phyloP scores from a whole-genome alignment of 2,329 filamentous ascomycete genomes.

The Hypoxylon sp. region DNA sequence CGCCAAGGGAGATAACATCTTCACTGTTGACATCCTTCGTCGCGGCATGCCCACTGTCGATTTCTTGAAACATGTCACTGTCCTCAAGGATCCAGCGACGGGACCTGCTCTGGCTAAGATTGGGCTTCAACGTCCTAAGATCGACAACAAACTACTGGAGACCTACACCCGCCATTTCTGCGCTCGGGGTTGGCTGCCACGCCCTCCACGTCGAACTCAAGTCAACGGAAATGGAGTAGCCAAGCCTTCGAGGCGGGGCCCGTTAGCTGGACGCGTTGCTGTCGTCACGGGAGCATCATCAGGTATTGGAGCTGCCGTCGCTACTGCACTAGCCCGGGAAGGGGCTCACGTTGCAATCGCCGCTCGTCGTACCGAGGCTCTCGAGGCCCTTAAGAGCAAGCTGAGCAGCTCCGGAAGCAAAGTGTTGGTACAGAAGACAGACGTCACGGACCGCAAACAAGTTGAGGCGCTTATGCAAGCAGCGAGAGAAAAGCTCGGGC shows the following conservation, averaged over 20 bases:
- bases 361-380: conserved; percentile 77
- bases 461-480: conserved; percentile 76
- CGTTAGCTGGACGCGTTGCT: conserved; percentile 77
- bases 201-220: conserved; percentile 67
- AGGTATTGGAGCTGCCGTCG: conserved; percentile 83
- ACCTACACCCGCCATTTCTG: conserved; percentile 87
- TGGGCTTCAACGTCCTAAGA: conserved; percentile 74
- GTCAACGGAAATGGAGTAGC: conserved; percentile 40
- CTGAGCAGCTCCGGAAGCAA: conserved; percentile 72
- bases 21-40: conserved; percentile 83
- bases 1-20: conserved; percentile 76
- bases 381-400: conserved; percentile 76
- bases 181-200: conserved; percentile 81
- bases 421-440: conserved; percentile 77
- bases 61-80: conserved; percentile 78
- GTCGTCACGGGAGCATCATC: conserved; percentile 86
- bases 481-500: conserved; percentile 74
- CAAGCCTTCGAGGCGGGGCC: conserved; percentile 63
- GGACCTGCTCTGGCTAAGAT: conserved; percentile 68
- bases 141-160: conserved; percentile 78
- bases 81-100: conserved; percentile 80
- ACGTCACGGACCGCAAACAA: conserved; percentile 77
- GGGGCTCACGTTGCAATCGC: conserved; percentile 80
- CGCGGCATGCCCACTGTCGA: conserved; percentile 85
- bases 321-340: conserved; percentile 76